Conservation (phyloP, 148 eudicot genomes). For the Heliamphora exappendiculata region DNA sequence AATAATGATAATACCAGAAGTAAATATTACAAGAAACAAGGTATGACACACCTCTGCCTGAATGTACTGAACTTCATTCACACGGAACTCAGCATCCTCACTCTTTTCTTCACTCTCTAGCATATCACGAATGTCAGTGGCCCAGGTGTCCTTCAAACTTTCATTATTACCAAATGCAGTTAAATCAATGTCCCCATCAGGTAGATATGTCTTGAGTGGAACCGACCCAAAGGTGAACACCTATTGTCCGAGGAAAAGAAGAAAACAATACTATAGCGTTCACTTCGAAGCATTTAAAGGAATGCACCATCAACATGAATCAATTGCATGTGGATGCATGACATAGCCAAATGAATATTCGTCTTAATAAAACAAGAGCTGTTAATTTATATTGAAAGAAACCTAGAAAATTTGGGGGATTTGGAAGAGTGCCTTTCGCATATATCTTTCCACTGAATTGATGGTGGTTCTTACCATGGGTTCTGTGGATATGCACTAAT, state of each 20-base stretch:
- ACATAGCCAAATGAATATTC: neutral
- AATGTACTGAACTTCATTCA: constrained; percentile 79
- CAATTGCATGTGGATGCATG: neutral
- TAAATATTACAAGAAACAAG: neutral
- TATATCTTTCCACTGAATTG: neutral
- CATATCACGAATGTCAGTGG: constrained; percentile 51
- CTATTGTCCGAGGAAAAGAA: constrained; percentile 26
- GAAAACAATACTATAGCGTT: neutral
- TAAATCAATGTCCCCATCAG: constrained; percentile 87
- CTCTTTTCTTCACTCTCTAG: constrained; percentile 56
- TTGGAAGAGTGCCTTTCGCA: too few species aligned
- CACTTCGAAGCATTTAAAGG: neutral
- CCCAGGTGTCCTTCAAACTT: constrained; percentile 54
- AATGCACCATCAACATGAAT: neutral
- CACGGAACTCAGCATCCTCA: constrained; percentile 62
- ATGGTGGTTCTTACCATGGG: neutral
- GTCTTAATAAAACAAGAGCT: neutral
- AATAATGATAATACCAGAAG: neutral
- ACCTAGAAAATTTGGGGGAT: too few species aligned
- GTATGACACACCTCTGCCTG: constrained; percentile 61
- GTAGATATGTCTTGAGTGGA: constrained; percentile 80
- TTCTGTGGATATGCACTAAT: neutral
- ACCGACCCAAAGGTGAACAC: constrained; percentile 83
- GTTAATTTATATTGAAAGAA: neutral
- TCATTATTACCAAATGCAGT: constrained; percentile 58